Base-by-base conservation (phyloP, 2,329 filamentous ascomycete species). In the Penicillium sp. region DNA sequence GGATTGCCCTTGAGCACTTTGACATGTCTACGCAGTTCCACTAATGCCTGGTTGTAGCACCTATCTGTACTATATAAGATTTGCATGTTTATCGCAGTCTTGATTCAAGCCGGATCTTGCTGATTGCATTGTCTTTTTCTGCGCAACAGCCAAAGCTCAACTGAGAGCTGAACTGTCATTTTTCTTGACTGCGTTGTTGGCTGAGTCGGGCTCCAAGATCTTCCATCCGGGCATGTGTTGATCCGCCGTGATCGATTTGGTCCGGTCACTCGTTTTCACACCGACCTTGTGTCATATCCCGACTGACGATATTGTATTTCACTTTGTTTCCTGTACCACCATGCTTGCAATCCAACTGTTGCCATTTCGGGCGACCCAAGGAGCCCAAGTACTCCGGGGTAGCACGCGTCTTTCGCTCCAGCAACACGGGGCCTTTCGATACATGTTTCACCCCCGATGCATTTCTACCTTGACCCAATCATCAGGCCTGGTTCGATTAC, bases 271-370 rank as follows among this genome's bases (percentile, higher is more conserved):
- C 40, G 18, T 50, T 47, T 47, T 10, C 14, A 23, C 2, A 36
- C 34, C 23, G 27, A 37, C 20, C 24, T 13, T 18, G 31, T 34
- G 31, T 34, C 14, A 34, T 34, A 34, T 20, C 18, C 18, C 31
- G 18, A 18, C 31, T 34, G 31, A 34, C 16, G 7, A 34, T 10
- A 37, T 14, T 37, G 4, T n/a, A 11, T 37, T 34, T 14, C n/a
- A 37, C 36, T 39, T 29, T 49, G 16, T 39, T 7, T 7, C 49
- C 37, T 51, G 14, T 27, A 20, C 22, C 44, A 52, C 42, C 42
- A 59, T 59, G 56, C 35, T 58, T 36, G 45, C 37, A 36, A 28
- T 24, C 6, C 44, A 49, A 20, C 32, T 35, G 44, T 26, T 54
- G 43, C 39, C 45, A 16, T 22, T 51, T 42, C 47, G 50, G 27